A percentile compares a stretch with the other conserved stretches of the same genome.
These are phyloP conservation scores for Xylaria sp. DNA, from an alignment of 2,329 filamentous ascomycete genomes.

Conservation along the genomic window DNA sequence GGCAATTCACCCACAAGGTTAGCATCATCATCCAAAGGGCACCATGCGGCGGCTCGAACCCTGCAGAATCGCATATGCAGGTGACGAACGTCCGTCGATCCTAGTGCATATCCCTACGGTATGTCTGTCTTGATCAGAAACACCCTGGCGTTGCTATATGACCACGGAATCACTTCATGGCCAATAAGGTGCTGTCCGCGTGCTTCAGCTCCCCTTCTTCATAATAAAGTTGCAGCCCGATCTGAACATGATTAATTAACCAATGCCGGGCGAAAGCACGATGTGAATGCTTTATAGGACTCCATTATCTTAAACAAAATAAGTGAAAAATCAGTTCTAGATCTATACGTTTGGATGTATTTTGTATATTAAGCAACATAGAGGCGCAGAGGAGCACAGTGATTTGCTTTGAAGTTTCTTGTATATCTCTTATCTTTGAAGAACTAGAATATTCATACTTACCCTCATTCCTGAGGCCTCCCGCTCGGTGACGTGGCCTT, in stretches of 20 bases:
- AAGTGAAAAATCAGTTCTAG: not conserved
- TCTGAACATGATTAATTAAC: not conserved
- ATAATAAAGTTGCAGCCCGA: not conserved
- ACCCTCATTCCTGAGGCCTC: too few species aligned
- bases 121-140: not conserved
- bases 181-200: not conserved
- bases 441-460: not conserved
- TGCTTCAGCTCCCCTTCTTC: not conserved
- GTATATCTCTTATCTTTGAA: not conserved
- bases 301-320: not conserved
- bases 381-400: not conserved
- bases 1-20: conserved; percentile 12
- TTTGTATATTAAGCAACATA: not conserved
- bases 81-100: conserved; percentile 5
- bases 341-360: not conserved
- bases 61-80: conserved; percentile 9
- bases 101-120: not conserved
- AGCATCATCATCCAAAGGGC: conserved; percentile 2
- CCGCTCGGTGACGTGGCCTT: not conserved
- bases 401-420: not conserved
- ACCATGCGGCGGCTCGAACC: conserved; percentile 21
- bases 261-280: not conserved
- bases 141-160: not conserved
- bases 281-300: not conserved
- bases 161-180: not conserved